Evolutionary conservation across 306 rosid species (phyloP).

Genomic region (Trifolium pratense): DNA sequence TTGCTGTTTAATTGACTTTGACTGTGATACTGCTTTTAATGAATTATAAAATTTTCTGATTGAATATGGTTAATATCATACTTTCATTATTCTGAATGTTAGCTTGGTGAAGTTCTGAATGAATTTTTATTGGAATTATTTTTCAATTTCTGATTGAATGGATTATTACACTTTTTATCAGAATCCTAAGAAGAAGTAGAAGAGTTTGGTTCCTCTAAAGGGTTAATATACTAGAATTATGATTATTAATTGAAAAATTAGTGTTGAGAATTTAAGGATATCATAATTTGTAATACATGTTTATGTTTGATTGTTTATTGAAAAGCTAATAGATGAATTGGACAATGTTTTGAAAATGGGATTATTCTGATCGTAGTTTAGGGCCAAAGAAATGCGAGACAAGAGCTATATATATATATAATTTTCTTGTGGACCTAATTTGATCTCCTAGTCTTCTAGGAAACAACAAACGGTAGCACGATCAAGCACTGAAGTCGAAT

Average conservation of each 20-base stretch:
- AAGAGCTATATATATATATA: no score
- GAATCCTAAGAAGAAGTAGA: neutral
- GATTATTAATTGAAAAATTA: neutral
- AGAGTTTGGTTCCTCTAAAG: neutral
- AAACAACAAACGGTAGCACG: no score
- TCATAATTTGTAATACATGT: no score
- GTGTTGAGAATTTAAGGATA: neutral
- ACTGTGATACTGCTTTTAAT: neutral
- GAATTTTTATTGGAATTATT: slow-evolving; percentile 28
- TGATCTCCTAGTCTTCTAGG: no score
- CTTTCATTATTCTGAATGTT: slow-evolving; percentile 4
- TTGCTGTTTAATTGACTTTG: no score
- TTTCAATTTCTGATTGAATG: slow-evolving; percentile 5
- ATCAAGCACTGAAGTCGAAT: no score
- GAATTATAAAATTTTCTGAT: neutral
- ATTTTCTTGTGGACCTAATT: no score
- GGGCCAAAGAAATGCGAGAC: no score
- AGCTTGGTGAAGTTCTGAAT: slow-evolving; percentile 28
- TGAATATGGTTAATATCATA: neutral
- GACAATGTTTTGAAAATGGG: no score
- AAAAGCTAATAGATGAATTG: no score
- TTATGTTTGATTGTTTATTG: no score
- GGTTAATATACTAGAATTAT: neutral
- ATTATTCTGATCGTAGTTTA: no score
- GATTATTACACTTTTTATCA: slow-evolving; percentile 1